Base-by-base conservation (phyloP, 805 yeast species). In the Starmera caribaea region DNA sequence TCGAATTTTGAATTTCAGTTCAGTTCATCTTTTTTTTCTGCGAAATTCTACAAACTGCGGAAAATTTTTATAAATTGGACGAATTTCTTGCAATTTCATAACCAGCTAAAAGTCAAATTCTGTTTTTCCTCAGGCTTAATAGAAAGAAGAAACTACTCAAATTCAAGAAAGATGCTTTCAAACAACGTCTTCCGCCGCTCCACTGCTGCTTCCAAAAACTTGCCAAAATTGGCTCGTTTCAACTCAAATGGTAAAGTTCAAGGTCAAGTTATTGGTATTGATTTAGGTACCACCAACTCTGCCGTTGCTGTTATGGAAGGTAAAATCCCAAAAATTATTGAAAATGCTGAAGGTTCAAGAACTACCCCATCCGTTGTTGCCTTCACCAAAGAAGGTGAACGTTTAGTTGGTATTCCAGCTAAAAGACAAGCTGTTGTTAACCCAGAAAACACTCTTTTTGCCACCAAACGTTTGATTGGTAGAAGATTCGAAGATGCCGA, bases 261-360 rank as follows among this genome's bases (percentile, higher is more conserved):
- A 50, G 60, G 60, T 38, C 58, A 52, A 49, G 87, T 81, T 13
- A 76, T 81, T 41, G 95, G 95, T 53, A 83, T 84, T 48, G 95
- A 84, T 61, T 65, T 84, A 48, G 95, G 95, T 42, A 84, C 95
- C 39, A 84, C 95, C 39, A 84, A 84, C 65, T 82, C 90, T 40
- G 94, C 92, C n/a, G 90, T 83, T 36, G 92, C 94, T 41, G 38
- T 54, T 37, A 54, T 54, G 59, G 59, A 54, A 44, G 58, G 58
- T 51, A 54, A 54, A 32, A 65, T 81, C 38, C 79, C 81, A 62
- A 76, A 76, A 54, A 81, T 83, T 44, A 71, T 83, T 43, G 90
- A 84, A 62, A 81, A 82, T 57, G 81, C 80, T 48, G 86, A 83
- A 63, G 92, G 92, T 43, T 75, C 78, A 41, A 67, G 89, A 59